Percentiles rank a stretch among this genome's conserved stretches.
Conservation (phyloP, 805 yeast species). For the Kurtzmaniella fragi region DNA sequence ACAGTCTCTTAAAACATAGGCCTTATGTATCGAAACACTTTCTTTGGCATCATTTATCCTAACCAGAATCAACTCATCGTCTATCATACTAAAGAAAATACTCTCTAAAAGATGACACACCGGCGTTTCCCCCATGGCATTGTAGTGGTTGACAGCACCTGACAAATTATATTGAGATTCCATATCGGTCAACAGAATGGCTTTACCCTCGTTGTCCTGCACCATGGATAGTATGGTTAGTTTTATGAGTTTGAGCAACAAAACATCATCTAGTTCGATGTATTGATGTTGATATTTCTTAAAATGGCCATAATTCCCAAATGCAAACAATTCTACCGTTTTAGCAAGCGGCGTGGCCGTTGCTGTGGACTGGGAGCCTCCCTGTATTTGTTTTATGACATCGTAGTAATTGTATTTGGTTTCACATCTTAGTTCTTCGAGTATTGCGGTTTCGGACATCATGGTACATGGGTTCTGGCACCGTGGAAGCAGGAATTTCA, state of each 20-base stretch:
- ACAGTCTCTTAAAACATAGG: constrained; percentile 25
- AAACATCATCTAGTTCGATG: constrained; percentile 9
- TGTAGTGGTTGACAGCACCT: constrained; percentile 7
- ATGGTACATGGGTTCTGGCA: too few species aligned
- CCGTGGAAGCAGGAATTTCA: too few species aligned
- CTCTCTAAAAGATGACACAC: constrained; percentile 12
- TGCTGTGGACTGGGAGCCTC: neutral
- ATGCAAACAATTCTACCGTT: constrained; percentile 34
- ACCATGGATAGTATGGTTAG: constrained; percentile 21
- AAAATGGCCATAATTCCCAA: constrained; percentile 27
- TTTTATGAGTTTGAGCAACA: constrained; percentile 19
- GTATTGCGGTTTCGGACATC: too few species aligned
- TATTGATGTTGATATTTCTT: constrained; percentile 11
- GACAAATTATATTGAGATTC: constrained; percentile 12
- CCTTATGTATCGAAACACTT: constrained; percentile 12
- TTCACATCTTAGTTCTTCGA: neutral
- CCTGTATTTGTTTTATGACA: neutral
- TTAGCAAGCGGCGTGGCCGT: constrained; percentile 6
- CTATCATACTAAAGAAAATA: constrained; percentile 20
- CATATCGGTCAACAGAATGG: constrained; percentile 12
- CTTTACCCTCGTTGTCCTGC: constrained; percentile 17
- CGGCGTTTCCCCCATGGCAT: neutral
- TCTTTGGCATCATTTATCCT: constrained; percentile 23
- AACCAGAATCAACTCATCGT: constrained; percentile 16
- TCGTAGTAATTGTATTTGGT: constrained; percentile 3